These are phyloP conservation scores for Malbranchea cinnamomea DNA, from an alignment of 2,329 filamentous ascomycete species.

Conservation along the genomic window DNA sequence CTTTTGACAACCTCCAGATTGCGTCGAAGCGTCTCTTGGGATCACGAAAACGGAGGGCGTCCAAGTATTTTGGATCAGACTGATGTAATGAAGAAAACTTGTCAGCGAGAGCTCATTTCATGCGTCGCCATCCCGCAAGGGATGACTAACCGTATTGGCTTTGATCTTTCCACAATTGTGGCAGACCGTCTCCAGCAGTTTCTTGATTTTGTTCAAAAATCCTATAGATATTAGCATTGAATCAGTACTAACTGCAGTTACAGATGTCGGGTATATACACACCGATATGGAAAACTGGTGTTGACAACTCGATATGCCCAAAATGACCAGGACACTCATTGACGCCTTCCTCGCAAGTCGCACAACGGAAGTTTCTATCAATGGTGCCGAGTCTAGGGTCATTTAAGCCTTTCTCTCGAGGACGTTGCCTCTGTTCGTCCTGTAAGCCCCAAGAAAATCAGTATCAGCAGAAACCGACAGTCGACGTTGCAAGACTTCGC, in stretches of 20 bases:
- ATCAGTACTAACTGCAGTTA: slow-evolving; percentile 14
- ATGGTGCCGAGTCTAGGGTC: slow-evolving; percentile 94
- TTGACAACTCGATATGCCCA: slow-evolving; percentile 93
- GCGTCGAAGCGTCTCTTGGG: slow-evolving; percentile 88
- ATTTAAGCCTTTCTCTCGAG: slow-evolving; percentile 82
- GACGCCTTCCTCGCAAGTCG: slow-evolving; percentile 91
- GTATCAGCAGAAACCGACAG: slow-evolving; percentile 4
- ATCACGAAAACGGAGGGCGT: slow-evolving; percentile 72
- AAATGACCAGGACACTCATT: slow-evolving; percentile 95
- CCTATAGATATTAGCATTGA: slow-evolving; percentile 46
- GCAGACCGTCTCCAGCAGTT: slow-evolving; percentile 96
- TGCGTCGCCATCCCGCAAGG: slow-evolving; percentile 41
- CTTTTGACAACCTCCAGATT: slow-evolving; percentile 85
- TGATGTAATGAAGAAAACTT: slow-evolving; percentile 29
- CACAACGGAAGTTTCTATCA: slow-evolving; percentile 88
- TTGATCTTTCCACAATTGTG: slow-evolving; percentile 97
- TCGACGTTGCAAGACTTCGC: neutral
- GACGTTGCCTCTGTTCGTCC: slow-evolving; percentile 82
- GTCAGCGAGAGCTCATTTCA: slow-evolving; percentile 37
- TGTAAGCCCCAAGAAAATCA: slow-evolving; percentile 17
- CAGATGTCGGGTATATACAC: slow-evolving; percentile 11
- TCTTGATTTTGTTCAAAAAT: slow-evolving; percentile 98
- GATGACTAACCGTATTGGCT: slow-evolving; percentile 90
- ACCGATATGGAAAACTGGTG: slow-evolving; percentile 83
- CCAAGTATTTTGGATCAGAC: slow-evolving; percentile 70